A percentile compares a stretch with the other conserved stretches of the same genome.
Evolutionary conservation across 176 grass and related monocot species (phyloP).

Genomic region (Eleusine coracana): DNA sequence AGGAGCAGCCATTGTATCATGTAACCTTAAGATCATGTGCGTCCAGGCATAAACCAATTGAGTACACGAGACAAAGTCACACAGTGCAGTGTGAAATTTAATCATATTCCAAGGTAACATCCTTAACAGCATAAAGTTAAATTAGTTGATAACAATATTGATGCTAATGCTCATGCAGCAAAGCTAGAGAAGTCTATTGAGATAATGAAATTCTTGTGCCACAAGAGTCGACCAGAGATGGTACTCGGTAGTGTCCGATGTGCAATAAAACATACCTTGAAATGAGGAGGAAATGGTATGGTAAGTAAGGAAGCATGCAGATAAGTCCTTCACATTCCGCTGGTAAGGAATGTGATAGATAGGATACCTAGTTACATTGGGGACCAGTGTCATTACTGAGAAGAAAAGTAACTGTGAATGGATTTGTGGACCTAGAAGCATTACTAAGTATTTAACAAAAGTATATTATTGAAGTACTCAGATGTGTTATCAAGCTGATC

Average conservation of each 20-base stretch:
- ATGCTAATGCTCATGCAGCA: slow-evolving; percentile 11
- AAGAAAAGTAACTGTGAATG: slow-evolving; percentile 16
- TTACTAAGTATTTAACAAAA: slow-evolving; percentile 10
- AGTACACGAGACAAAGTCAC: neutral
- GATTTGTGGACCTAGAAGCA: slow-evolving; percentile 21
- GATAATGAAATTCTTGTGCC: slow-evolving; percentile 17
- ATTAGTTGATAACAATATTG: slow-evolving; percentile 27
- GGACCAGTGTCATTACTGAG: neutral
- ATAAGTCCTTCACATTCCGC: slow-evolving; percentile 65
- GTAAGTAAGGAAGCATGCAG: slow-evolving; percentile 89
- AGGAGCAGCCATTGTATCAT: slow-evolving; percentile 3
- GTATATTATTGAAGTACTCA: slow-evolving; percentile 7
- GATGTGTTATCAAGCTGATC: slow-evolving; percentile 18
- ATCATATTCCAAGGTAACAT: slow-evolving; percentile 1
- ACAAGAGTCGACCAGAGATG: slow-evolving; percentile 25
- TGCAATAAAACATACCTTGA: slow-evolving; percentile 70
- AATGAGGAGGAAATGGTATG: slow-evolving; percentile 71
- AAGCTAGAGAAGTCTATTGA: neutral
- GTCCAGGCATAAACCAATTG: neutral
- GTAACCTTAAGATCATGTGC: neutral
- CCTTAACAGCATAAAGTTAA: neutral
- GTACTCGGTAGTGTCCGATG: neutral
- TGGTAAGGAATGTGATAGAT: slow-evolving; percentile 91
- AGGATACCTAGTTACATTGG: slow-evolving; percentile 70
- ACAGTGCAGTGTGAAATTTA: neutral